Conservation (phyloP, 1,284 basidiomycete species). For the Moesziomyces sp. region DNA sequence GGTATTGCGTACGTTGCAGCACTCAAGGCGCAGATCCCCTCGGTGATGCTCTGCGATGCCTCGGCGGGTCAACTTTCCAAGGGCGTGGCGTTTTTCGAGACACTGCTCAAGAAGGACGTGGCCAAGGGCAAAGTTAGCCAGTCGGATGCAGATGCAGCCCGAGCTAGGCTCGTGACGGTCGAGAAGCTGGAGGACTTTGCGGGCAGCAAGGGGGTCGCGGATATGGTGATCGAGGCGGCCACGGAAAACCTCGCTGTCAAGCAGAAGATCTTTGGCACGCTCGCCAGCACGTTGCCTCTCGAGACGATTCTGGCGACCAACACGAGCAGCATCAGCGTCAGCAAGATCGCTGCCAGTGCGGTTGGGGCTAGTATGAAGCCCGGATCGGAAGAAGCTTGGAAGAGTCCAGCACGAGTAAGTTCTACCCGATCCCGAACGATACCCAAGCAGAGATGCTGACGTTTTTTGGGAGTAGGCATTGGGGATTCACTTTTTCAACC, state of each 20-base stretch:
- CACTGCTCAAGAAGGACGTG: constrained; percentile 85
- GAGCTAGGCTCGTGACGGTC: constrained; percentile 59
- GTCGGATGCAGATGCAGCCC: constrained; percentile 78
- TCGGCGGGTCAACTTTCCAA: constrained; percentile 74
- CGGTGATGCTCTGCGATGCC: constrained; percentile 49
- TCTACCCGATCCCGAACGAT: too few species aligned
- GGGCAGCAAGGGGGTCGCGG: constrained; percentile 75
- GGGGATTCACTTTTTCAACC: constrained; percentile 94
- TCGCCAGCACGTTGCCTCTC: constrained; percentile 77
- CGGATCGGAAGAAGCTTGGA: constrained; percentile 46
- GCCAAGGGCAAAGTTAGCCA: constrained; percentile 80
- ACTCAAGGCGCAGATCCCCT: constrained; percentile 44
- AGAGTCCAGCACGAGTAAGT: constrained; percentile 50
- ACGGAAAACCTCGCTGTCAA: constrained; percentile 87
- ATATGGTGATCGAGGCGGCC: constrained; percentile 93
- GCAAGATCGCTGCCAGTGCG: constrained; percentile 81
- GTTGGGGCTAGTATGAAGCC: constrained; percentile 47
- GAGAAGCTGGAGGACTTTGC: constrained; percentile 45
- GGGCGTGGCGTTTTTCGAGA: constrained; percentile 77
- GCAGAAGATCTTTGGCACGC: constrained; percentile 78
- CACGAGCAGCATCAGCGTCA: constrained; percentile 92
- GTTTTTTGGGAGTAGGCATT: constrained; percentile 26
- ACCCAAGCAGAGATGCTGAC: background rate
- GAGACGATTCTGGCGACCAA: constrained; percentile 88
- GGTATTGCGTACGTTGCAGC: constrained; percentile 89